These are phyloP conservation scores for Cercospora nicotianae DNA, from an alignment of 2,329 filamentous ascomycete genomes.

Conservation along the genomic window DNA sequence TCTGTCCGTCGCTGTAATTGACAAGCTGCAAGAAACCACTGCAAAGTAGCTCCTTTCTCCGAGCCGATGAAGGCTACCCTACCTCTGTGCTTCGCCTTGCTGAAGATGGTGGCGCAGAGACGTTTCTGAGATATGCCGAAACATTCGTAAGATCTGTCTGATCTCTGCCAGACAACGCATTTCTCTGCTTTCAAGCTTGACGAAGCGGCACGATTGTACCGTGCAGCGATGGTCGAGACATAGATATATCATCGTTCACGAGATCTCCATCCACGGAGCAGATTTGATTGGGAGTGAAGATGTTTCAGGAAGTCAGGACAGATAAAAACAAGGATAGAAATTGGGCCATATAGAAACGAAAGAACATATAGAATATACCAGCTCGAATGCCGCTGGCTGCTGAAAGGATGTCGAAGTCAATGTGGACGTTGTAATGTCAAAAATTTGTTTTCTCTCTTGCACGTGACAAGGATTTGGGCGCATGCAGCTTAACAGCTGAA, in stretches of 20 bases:
- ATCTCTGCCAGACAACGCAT: neutral
- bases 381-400: neutral
- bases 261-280: neutral
- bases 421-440: neutral
- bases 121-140: neutral
- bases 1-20: neutral
- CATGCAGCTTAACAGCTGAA: conserved; percentile 32
- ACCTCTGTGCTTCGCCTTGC: neutral
- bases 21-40: neutral
- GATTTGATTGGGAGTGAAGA: too few species aligned
- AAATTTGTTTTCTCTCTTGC: neutral
- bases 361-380: neutral
- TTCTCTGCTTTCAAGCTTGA: neutral
- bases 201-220: neutral
- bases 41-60: neutral
- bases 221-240: neutral
- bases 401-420: neutral
- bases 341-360: neutral
- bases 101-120: neutral
- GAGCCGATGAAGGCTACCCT: neutral
- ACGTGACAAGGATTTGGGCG: neutral
- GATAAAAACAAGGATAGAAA: neutral
- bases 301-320: neutral
- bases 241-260: neutral
- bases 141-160: neutral